Percentiles rank a stretch among this genome's conserved stretches.
phyloP scores from a whole-genome alignment of 257 asterid genomes.

The Petunia axillaris region DNA sequence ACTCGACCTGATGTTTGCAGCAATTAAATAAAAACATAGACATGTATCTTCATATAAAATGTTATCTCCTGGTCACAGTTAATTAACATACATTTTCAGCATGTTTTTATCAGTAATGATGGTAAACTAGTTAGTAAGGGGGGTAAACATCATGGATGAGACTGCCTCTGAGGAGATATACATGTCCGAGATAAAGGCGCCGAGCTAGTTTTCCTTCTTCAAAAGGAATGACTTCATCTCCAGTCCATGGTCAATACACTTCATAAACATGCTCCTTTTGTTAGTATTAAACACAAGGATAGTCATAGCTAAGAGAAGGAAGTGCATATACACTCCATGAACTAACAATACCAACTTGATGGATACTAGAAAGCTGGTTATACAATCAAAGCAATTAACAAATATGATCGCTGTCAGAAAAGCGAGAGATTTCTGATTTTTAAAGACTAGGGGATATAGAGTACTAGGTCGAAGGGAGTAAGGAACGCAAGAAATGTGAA shows the following conservation, averaged over 20 bases:
- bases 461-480: not conserved
- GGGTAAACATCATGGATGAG: too few species aligned
- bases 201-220: too few species aligned
- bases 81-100: too few species aligned
- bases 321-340: not conserved
- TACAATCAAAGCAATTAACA: not conserved
- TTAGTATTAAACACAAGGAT: not conserved
- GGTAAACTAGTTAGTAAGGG: too few species aligned
- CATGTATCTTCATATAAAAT: not conserved
- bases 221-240: not conserved
- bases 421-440: not conserved
- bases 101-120: too few species aligned
- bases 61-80: too few species aligned
- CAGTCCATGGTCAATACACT: not conserved
- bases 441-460: not conserved
- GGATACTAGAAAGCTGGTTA: conserved; percentile 12
- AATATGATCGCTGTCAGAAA: not conserved
- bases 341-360: not conserved
- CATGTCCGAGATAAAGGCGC: too few species aligned
- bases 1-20: not conserved
- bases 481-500: conserved; percentile 17
- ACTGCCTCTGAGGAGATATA: too few species aligned
- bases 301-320: not conserved
- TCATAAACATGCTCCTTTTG: not conserved
- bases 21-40: not conserved